Conservation (phyloP, 768 basidiomycete species). For the Multifurca ochricompacta region DNA sequence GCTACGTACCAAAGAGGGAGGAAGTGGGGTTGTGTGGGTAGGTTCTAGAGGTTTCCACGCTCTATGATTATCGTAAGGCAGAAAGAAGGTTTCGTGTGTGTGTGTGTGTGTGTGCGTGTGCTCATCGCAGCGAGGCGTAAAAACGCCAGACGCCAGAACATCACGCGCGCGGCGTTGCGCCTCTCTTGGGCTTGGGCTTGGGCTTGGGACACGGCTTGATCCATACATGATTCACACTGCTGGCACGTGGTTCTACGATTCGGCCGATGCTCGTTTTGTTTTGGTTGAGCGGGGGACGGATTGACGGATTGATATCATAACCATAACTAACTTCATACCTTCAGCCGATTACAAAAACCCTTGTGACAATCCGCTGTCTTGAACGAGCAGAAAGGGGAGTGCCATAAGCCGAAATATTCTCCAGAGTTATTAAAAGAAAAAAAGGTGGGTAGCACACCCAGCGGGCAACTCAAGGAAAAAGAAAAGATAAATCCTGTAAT, state of each 20-base stretch:
- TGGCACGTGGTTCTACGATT: not conserved
- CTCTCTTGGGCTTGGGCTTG: no score
- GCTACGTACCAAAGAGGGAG: no score
- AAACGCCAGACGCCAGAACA: not conserved
- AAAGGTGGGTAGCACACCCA: no score
- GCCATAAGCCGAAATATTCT: not conserved
- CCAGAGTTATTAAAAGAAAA: not conserved
- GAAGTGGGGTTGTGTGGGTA: no score
- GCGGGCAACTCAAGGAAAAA: no score
- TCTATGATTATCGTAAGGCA: not conserved
- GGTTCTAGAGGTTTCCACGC: not conserved
- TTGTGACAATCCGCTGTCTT: conserved; percentile 1
- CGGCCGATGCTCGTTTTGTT: not conserved
- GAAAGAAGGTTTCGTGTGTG: not conserved
- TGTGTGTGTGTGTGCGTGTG: not conserved
- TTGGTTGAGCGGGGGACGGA: not conserved
- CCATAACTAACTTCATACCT: no score
- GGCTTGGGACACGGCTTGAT: no score
- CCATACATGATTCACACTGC: no score
- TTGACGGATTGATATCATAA: no score
- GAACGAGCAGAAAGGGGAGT: conserved; percentile 3
- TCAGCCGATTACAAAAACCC: not conserved
- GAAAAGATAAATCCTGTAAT: no score
- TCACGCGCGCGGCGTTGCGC: no score
- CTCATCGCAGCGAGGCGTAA: not conserved